A percentile compares a stretch with the other conserved stretches of the same genome.
phyloP scores from a whole-genome alignment of 805 yeast species.

The Scheffersomyces ergatensis region DNA sequence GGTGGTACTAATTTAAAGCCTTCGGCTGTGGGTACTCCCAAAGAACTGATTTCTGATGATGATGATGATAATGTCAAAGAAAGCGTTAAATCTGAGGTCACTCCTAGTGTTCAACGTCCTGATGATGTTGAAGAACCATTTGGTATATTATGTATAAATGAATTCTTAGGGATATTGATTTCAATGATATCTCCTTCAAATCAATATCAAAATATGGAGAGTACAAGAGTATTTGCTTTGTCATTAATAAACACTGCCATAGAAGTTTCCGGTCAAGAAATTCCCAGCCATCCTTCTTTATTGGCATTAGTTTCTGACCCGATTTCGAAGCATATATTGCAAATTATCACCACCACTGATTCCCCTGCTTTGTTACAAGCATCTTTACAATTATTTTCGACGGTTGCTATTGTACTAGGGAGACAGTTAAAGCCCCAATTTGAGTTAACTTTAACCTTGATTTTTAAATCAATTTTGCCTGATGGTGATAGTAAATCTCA shows the following conservation, averaged over 20 bases:
- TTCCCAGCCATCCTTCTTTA: conserved; percentile 60
- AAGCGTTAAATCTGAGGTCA: conserved; percentile 11
- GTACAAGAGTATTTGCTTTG: conserved; percentile 80
- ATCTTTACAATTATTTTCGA: conserved; percentile 71
- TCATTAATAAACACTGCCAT: conserved; percentile 72
- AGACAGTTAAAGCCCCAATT: conserved; percentile 71
- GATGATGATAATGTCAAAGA: background rate
- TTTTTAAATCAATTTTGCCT: conserved; percentile 58
- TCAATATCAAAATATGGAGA: conserved; percentile 81
- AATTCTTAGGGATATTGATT: conserved; percentile 70
- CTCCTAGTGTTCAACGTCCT: background rate
- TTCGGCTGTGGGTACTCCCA: conserved; percentile 13
- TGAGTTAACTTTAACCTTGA: conserved; percentile 65
- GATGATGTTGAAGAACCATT: conserved; percentile 43
- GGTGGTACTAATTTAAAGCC: conserved; percentile 40
- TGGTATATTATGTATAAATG: conserved; percentile 74
- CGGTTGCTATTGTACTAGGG: conserved; percentile 67
- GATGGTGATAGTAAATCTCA: conserved; percentile 11
- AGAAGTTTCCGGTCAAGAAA: conserved; percentile 71
- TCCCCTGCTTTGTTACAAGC: conserved; percentile 71
- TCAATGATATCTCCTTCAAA: conserved; percentile 81
- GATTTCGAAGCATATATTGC: conserved; percentile 81
- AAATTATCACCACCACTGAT: conserved; percentile 71
- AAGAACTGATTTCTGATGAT: conserved; percentile 3
- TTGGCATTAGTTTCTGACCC: conserved; percentile 72